A percentile compares a stretch with the other conserved stretches of the same genome.
phyloP scores from a whole-genome alignment of 805 yeast species.

The Nakazawaea populi region DNA sequence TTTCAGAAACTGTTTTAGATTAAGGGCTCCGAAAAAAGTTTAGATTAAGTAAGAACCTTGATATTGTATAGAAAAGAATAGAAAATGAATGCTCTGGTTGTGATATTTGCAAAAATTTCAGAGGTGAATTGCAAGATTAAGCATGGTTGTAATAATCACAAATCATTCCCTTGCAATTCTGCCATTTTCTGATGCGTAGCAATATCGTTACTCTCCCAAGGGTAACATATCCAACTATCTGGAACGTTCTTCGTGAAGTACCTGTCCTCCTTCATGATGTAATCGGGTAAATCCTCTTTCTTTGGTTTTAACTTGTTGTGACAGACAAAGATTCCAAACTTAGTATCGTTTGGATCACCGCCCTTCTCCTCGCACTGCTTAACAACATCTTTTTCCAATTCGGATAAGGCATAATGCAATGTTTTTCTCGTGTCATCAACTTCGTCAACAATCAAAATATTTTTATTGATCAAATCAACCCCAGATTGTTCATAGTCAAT shows the following conservation, averaged over 20 bases:
- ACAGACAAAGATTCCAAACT: conserved; percentile 69
- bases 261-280: conserved; percentile 49
- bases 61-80: too few relatives aligned
- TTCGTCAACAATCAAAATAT: conserved; percentile 71
- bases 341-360: conserved; percentile 47
- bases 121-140: too few relatives aligned
- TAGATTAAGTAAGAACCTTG: conserved; percentile 1
- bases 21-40: conserved; percentile 9
- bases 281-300: conserved; percentile 64
- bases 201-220: conserved; percentile 80
- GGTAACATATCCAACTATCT: conserved; percentile 81
- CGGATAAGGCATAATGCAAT: conserved; percentile 71
- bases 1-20: conserved; percentile 2
- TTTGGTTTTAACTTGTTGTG: conserved; percentile 73
- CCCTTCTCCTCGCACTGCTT: conserved; percentile 52
- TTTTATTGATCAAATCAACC: conserved; percentile 59
- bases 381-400: conserved; percentile 64
- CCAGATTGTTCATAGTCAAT: conserved; percentile 66
- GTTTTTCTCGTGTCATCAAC: conserved; percentile 87
- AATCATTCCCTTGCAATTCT: conserved; percentile 67
- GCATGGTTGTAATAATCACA: conserved; percentile 1
- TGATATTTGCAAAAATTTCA: too few relatives aligned
- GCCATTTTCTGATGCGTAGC: conserved; percentile 69
- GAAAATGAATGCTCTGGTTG: too few relatives aligned
- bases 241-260: conserved; percentile 73